Percentiles rank a stretch among this genome's conserved stretches.
Conservation (phyloP, 108 stramenopile species). For the Cyclostephanos invisitatus region DNA sequence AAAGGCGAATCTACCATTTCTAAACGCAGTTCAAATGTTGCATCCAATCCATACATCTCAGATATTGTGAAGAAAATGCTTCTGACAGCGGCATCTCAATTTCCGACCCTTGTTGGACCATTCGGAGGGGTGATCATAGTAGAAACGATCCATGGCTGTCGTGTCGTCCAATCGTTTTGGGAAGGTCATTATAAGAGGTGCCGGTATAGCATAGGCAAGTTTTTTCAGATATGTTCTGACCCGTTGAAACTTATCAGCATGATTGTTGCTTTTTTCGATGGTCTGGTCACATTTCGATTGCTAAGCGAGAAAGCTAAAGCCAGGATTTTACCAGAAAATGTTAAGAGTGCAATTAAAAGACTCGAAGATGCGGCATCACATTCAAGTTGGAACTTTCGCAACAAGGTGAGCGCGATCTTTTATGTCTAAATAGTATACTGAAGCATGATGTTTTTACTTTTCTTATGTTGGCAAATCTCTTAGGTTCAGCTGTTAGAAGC, state of each 20-base stretch:
- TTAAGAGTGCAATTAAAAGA: not conserved
- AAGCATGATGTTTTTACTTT: too few relatives aligned
- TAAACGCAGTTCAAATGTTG: not conserved
- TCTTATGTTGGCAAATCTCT: not conserved
- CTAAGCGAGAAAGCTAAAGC: not conserved
- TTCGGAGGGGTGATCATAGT: too few relatives aligned
- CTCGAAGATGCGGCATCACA: not conserved
- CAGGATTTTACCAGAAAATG: not conserved
- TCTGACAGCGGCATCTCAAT: too few relatives aligned
- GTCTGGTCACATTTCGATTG: not conserved
- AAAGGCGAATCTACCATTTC: conserved; percentile 6
- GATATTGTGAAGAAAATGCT: too few relatives aligned
- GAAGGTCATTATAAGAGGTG: conserved; percentile 19
- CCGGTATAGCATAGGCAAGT: conserved; percentile 7
- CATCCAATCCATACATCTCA: too few relatives aligned
- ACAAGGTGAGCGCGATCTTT: conserved; percentile 16
- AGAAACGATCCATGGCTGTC: not conserved
- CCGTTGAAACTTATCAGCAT: not conserved
- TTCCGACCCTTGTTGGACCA: too few relatives aligned
- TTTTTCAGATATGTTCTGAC: not conserved
- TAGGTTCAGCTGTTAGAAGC: conserved; percentile 19
- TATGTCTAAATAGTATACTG: too few relatives aligned
- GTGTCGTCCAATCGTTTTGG: conserved; percentile 22
- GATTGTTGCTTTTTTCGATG: not conserved
- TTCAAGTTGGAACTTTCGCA: conserved; percentile 8